phyloP scores from a whole-genome alignment of 2,329 filamentous ascomycete genomes.

The Tolypocladium capitatum region DNA sequence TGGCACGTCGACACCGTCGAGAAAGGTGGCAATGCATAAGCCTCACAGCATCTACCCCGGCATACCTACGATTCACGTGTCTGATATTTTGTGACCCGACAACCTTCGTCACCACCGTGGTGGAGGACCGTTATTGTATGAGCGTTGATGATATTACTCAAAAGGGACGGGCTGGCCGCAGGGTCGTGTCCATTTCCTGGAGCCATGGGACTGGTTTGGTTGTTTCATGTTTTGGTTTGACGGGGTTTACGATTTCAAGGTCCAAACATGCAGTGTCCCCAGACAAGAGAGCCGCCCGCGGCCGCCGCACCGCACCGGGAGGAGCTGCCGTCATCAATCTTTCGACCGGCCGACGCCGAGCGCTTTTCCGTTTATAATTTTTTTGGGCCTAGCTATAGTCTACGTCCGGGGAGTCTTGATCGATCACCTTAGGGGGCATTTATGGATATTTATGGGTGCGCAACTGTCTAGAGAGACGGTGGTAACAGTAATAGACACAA shows the following conservation, averaged over 20 bases:
- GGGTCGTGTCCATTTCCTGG: not conserved
- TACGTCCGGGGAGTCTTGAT: not conserved
- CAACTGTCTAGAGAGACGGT: not conserved
- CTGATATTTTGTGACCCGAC: conserved; percentile 10
- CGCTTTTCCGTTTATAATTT: not conserved
- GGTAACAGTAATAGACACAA: not conserved
- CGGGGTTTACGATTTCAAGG: not conserved
- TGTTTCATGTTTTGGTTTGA: not conserved
- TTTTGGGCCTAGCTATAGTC: not conserved
- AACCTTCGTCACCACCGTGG: conserved; percentile 6
- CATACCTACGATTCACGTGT: conserved; percentile 8
- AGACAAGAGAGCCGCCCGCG: not conserved
- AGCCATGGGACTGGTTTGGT: not conserved
- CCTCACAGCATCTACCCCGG: not conserved
- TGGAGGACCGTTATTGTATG: conserved; percentile 10
- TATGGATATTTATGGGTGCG: not conserved
- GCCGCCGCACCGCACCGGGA: not conserved
- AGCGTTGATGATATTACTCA: conserved; percentile 13
- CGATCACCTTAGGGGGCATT: not conserved
- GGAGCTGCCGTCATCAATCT: not conserved
- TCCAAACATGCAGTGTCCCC: not conserved
- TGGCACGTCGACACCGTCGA: conserved; percentile 98
- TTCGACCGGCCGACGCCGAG: no score
- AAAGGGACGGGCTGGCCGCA: not conserved
- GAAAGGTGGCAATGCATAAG: conserved; percentile 65